phyloP scores from a whole-genome alignment of 1,284 basidiomycete species.

The Lentinus polychrous region DNA sequence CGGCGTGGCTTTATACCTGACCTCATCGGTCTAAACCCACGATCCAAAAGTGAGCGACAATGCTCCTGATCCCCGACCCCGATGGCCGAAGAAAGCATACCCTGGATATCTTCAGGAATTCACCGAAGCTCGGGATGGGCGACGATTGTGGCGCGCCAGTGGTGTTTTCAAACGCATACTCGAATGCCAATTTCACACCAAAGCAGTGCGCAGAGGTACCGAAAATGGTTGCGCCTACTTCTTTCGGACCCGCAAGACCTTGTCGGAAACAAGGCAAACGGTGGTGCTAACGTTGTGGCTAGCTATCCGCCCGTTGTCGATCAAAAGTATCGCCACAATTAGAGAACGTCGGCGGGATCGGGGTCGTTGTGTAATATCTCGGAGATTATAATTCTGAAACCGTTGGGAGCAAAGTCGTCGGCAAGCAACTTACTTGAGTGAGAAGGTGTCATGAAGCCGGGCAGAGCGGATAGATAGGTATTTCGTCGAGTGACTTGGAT shows the following conservation, averaged over 20 bases:
- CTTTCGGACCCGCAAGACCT: constrained; percentile 50
- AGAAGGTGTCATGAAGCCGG: constrained; percentile 51
- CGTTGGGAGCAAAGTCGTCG: constrained; percentile 72
- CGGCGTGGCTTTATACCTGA: constrained; percentile 27
- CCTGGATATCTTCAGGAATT: constrained; percentile 56
- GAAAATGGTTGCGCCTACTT: constrained; percentile 47
- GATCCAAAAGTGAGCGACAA: constrained; percentile 27
- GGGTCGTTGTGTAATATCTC: constrained; percentile 60
- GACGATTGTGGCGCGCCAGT: constrained; percentile 46
- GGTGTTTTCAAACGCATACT: constrained; percentile 56
- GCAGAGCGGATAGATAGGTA: constrained; percentile 17
- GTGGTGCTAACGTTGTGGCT: constrained; percentile 32
- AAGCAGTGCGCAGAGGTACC: constrained; percentile 66
- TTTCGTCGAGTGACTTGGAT: constrained; percentile 2
- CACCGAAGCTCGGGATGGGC: constrained; percentile 67
- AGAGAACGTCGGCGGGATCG: constrained; percentile 31
- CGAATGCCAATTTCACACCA: constrained; percentile 50
- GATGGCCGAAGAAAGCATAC: constrained; percentile 50
- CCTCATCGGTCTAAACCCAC: constrained; percentile 23
- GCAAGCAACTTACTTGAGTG: constrained; percentile 51
- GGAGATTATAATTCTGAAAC: constrained; percentile 54
- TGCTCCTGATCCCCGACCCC: too few relatives aligned
- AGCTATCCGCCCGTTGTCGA: constrained; percentile 39
- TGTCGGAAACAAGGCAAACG: constrained; percentile 47
- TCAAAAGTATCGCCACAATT: neutral